Evolutionary conservation across 331 rosid species (phyloP).

Genomic region (Cucumis variabilis): DNA sequence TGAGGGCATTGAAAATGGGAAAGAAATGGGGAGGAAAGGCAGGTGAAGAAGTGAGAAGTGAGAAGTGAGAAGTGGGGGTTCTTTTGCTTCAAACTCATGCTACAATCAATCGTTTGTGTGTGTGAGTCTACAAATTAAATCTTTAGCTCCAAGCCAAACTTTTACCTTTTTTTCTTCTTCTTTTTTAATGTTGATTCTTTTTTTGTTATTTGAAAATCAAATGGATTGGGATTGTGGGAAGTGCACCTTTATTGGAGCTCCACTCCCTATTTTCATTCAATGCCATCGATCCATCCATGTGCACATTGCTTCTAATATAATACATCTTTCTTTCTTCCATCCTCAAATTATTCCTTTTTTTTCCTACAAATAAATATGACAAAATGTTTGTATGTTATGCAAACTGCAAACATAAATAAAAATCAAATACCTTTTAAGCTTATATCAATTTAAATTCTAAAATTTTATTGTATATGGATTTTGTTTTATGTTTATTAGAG

Average conservation of each 20-base stretch:
- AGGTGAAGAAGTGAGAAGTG: not conserved
- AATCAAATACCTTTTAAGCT: too few relatives aligned
- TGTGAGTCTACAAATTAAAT: not conserved
- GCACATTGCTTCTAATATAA: conserved; percentile 8
- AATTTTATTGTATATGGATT: too few relatives aligned
- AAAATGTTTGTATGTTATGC: too few relatives aligned
- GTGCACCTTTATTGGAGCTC: conserved; percentile 15
- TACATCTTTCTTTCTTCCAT: not conserved
- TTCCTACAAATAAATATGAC: too few relatives aligned
- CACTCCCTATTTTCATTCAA: not conserved
- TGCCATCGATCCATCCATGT: not conserved
- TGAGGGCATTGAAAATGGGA: not conserved
- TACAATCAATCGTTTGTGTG: not conserved
- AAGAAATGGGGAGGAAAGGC: not conserved
- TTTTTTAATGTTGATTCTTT: too few relatives aligned
- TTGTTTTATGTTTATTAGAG: too few relatives aligned
- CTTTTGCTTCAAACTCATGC: not conserved
- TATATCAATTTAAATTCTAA: too few relatives aligned
- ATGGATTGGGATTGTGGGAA: conserved; percentile 22
- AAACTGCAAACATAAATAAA: too few relatives aligned
- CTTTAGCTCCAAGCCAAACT: not conserved
- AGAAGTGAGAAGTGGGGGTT: too few relatives aligned
- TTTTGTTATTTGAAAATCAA: not conserved
- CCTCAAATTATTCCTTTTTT: too few relatives aligned
- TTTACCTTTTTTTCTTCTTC: not conserved